Percentiles rank a stretch among this genome's conserved stretches.
Evolutionary conservation across 768 basidiomycete species (phyloP).

Genomic region (Rhodocollybia butyracea): DNA sequence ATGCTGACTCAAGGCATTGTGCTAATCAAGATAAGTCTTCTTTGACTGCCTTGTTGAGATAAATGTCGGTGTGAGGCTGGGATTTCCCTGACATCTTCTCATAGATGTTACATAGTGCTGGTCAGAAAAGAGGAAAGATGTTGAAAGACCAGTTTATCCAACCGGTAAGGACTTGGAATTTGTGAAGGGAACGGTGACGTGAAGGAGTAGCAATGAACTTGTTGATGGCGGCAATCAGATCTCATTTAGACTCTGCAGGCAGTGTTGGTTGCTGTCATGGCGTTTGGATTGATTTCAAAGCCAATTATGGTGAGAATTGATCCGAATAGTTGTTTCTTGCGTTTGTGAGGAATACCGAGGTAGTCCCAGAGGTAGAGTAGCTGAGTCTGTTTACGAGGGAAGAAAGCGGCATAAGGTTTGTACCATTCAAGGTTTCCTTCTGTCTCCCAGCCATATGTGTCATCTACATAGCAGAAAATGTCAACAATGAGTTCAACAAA

Average conservation of each 20-base stretch:
- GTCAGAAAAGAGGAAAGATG: conserved; percentile 20
- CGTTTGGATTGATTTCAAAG: conserved; percentile 21
- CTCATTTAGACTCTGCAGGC: not conserved
- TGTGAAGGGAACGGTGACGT: not conserved
- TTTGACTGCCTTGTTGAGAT: conserved; percentile 13
- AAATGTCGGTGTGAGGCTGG: conserved; percentile 7
- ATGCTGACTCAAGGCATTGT: conserved; percentile 7
- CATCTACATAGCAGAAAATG: too few species aligned
- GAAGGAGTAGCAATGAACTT: not conserved
- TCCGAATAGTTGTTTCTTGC: conserved; percentile 24
- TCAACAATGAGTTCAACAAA: not conserved
- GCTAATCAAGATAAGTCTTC: conserved; percentile 19
- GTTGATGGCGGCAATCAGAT: not conserved
- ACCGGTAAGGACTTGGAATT: conserved; percentile 18
- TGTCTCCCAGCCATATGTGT: not conserved
- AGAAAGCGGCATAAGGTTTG: not conserved
- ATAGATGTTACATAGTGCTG: conserved; percentile 19
- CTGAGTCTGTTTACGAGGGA: conserved; percentile 18
- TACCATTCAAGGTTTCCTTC: not conserved
- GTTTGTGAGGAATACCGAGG: conserved; percentile 24
- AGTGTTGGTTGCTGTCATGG: conserved; percentile 14
- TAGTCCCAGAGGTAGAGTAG: conserved; percentile 28
- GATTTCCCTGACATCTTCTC: conserved; percentile 21
- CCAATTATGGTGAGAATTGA: conserved; percentile 22
- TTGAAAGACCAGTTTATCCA: conserved; percentile 25